phyloP scores from a whole-genome alignment of 768 basidiomycete genomes.

The Termitomyces sp. region DNA sequence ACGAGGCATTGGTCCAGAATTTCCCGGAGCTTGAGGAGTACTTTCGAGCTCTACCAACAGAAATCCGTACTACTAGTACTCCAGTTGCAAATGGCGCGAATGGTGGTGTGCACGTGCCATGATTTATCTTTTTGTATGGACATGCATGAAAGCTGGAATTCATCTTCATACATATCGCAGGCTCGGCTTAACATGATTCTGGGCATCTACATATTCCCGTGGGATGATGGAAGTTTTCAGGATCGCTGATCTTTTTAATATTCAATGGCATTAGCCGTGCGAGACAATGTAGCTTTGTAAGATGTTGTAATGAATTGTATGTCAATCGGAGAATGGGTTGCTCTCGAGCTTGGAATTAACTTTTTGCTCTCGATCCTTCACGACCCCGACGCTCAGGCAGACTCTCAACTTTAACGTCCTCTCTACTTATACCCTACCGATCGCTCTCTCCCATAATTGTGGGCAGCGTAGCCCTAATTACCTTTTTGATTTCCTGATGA shows the following conservation, averaged over 20 bases:
- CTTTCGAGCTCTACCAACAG: conserved; percentile 16
- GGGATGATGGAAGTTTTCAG: not conserved
- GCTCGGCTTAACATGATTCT: not conserved
- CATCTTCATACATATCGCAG: not conserved
- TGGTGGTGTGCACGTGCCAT: not conserved
- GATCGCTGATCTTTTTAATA: not conserved
- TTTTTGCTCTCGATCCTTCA: conserved; percentile 8
- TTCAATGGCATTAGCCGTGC: not conserved
- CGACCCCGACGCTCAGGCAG: conserved; percentile 7
- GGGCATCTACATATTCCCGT: not conserved
- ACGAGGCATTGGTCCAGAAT: conserved; percentile 65
- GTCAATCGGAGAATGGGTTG: conserved; percentile 11
- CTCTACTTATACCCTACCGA: conserved; percentile 2
- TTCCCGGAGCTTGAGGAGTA: conserved; percentile 61
- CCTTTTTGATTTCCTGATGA: conserved; percentile 28
- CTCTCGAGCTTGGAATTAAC: conserved; percentile 4
- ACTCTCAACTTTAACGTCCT: not conserved
- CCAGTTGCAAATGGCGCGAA: not conserved
- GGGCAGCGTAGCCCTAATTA: conserved; percentile 5
- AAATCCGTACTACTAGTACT: conserved; percentile 7
- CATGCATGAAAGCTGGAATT: not conserved
- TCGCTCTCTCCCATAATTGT: not conserved
- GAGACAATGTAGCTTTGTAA: conserved; percentile 11
- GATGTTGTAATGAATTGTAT: conserved; percentile 10
- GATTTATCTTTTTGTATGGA: not conserved